Evolutionary conservation across 2,329 filamentous ascomycete species (phyloP).

Genomic region (Coniella vitis): DNA sequence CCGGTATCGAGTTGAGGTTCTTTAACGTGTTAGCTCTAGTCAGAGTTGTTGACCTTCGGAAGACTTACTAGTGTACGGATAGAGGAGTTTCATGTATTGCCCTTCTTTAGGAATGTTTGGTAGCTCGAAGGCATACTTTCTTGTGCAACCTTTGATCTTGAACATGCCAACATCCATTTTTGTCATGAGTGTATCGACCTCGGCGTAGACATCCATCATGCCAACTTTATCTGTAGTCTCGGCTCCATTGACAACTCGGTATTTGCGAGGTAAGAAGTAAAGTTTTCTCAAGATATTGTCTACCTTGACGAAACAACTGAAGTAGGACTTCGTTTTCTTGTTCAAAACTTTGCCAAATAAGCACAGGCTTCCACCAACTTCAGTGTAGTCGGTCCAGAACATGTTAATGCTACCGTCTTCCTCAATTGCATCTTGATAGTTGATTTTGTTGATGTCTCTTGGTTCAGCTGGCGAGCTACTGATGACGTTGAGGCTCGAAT

Average conservation of each 20-base stretch:
- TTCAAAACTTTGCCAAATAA: constrained; percentile 95
- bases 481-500: constrained; percentile 77
- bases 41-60: not conserved
- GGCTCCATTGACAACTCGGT: constrained; percentile 47
- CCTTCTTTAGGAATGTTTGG: constrained; percentile 79
- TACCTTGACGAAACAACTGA: constrained; percentile 92
- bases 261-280: constrained; percentile 80
- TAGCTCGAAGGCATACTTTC: constrained; percentile 95
- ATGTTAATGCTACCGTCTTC: constrained; percentile 86
- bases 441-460: constrained; percentile 69
- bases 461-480: constrained; percentile 63
- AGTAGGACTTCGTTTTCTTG: constrained; percentile 69
- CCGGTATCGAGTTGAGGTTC: constrained; percentile 66
- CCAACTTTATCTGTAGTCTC: constrained; percentile 71
- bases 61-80: constrained; percentile 73
- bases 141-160: constrained; percentile 83
- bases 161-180: constrained; percentile 79
- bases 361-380: constrained; percentile 84
- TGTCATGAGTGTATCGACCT: constrained; percentile 84
- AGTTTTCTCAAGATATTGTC: constrained; percentile 91
- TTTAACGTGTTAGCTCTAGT: constrained; percentile 23
- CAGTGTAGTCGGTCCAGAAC: constrained; percentile 96
- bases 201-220: constrained; percentile 84
- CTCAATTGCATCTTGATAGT: constrained; percentile 80
- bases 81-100: constrained; percentile 91